Base-by-base conservation (phyloP, 306 rosid species). In the Psophocarpus tetragonolobus region DNA sequence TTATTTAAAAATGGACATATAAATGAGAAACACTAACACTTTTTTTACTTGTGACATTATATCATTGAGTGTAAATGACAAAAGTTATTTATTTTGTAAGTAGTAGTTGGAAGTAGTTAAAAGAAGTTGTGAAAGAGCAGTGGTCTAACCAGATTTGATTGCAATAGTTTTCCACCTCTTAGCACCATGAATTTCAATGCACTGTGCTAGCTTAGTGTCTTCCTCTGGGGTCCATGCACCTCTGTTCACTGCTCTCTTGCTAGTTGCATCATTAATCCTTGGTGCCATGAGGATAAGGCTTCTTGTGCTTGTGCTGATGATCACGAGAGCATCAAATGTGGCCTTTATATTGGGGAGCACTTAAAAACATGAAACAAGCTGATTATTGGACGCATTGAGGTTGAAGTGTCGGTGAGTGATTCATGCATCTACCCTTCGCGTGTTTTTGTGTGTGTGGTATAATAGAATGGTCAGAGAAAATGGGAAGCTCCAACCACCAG, bases 151-250 rank as follows among this genome's bases (percentile, higher is more conserved):
- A 81, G 95, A 73, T 68, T 74, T 87, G 21, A 66, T 3, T 11
- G 92, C 83, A 73, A 87, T 9, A 8, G 86, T 77, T 53, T 88
- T 87, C 92, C 96, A 90, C 74, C 82, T 85, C 68, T 62, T 84
- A 8, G 96, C 86, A 23, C 96, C 96, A 77, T 90, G 92, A 81
- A 61, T 20, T 77, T 84, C 75, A 79, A 88, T 85, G 73, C 63
- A 78, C 14, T 83, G 77, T 1, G 96, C 85, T 29, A 90, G 85
- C 35, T 83, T 88, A 38, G 58, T 32, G 68, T 90, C 92, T 71
- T 90, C 92, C 56, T 86, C 92, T 18, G 84, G 76, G 27, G 89
- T 88, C 95, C 95, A 90, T 18, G 88, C 79, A 21, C 95, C 92
- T 81, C 80, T 85, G 75, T 81, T 90, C 82, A 51, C 48, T 8